These are phyloP conservation scores for Marasmius sp. DNA, from an alignment of 1,284 basidiomycete genomes.

Conservation along the genomic window DNA sequence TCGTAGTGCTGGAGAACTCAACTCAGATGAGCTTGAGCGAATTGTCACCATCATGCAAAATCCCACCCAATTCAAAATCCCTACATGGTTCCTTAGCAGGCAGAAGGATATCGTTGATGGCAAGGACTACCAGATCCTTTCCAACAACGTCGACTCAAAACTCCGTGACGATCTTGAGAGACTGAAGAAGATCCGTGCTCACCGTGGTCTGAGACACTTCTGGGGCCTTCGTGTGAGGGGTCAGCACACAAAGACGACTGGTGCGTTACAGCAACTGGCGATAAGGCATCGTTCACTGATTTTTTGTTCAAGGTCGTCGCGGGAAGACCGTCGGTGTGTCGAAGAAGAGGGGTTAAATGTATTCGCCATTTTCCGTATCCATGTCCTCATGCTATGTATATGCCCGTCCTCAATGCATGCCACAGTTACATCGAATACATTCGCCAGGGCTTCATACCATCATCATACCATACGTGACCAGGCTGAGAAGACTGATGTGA, in stretches of 20 bases:
- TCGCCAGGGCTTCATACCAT: no score
- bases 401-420: conserved; percentile 8
- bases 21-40: conserved; percentile 97
- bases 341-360: conserved; percentile 81
- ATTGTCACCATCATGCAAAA: conserved; percentile 99
- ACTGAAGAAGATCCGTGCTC: conserved; percentile 99
- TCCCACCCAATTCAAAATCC: conserved; percentile 99
- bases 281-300: conserved; percentile 7
- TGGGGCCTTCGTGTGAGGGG: conserved; percentile 95
- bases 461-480: no score
- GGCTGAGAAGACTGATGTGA: no score
- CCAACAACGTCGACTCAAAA: conserved; percentile 98
- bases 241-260: conserved; percentile 99
- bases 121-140: conserved; percentile 95
- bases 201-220: conserved; percentile 97
- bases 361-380: conserved; percentile 2
- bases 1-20: conserved; percentile 85
- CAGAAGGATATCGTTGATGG: conserved; percentile 98
- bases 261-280: conserved; percentile 41
- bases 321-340: conserved; percentile 93
- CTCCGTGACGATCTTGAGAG: conserved; percentile 98
- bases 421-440: background rate
- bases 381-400: conserved; percentile 3
- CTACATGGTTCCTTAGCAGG: conserved; percentile 98
- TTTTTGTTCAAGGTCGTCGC: conserved; percentile 62